These are phyloP conservation scores for Heritiera littoralis DNA, from an alignment of 345 rosid genomes.

Conservation along the genomic window DNA sequence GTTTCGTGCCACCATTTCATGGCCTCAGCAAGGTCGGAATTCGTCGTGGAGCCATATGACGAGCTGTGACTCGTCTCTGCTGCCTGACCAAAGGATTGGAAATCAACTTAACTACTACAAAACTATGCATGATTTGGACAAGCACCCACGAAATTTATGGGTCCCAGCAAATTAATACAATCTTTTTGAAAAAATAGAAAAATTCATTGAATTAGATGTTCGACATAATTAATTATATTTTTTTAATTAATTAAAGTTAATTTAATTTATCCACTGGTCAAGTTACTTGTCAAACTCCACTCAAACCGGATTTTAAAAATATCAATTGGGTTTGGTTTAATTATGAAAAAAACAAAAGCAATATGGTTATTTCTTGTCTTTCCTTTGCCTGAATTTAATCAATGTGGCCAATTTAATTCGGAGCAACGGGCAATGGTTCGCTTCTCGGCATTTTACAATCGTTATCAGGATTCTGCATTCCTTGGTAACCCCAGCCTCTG, in stretches of 20 bases:
- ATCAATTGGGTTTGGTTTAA: too few relatives aligned
- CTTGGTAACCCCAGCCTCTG: not conserved
- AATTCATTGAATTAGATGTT: too few relatives aligned
- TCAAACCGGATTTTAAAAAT: too few relatives aligned
- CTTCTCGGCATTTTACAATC: not conserved
- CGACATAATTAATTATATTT: too few relatives aligned
- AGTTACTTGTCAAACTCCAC: too few relatives aligned
- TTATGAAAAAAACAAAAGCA: too few relatives aligned
- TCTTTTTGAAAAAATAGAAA: too few relatives aligned
- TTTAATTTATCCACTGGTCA: too few relatives aligned
- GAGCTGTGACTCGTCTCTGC: not conserved
- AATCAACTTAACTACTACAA: constrained; percentile 4
- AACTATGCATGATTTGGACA: constrained; percentile 3
- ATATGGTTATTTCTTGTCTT: too few relatives aligned
- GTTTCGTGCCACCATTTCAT: not conserved
- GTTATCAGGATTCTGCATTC: not conserved
- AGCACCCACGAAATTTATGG: not conserved
- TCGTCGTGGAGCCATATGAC: not conserved
- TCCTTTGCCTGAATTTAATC: not conserved
- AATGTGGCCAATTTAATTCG: not conserved
- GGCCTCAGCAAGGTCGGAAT: not conserved
- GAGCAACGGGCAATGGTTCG: too few relatives aligned
- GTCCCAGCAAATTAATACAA: not conserved
- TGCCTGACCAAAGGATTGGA: constrained; percentile 1
- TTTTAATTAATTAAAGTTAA: too few relatives aligned